phyloP scores from a whole-genome alignment of 352 stramenopile species.

The Globisporangium paroecandrum region DNA sequence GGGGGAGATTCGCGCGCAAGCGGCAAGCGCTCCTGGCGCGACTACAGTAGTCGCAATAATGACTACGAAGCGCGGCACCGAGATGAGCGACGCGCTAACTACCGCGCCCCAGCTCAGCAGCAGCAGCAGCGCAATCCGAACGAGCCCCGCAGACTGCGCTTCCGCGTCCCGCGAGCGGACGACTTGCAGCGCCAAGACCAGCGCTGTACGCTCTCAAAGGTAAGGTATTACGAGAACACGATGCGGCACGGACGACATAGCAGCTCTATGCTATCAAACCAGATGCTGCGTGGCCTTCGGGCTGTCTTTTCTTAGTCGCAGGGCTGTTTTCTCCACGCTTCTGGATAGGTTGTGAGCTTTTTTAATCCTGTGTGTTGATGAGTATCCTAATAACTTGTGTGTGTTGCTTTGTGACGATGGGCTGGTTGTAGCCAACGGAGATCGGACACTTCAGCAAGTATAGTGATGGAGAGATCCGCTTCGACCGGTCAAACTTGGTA shows the following conservation, averaged over 20 bases:
- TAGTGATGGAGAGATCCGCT: constrained; percentile 34
- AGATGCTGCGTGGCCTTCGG: not conserved
- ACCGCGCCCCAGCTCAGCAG: not conserved
- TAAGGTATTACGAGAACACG: constrained; percentile 14
- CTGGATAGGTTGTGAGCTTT: constrained; percentile 10
- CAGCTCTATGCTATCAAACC: not conserved
- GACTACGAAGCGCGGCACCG: constrained; percentile 1
- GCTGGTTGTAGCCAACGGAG: constrained; percentile 42
- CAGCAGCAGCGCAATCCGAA: not conserved
- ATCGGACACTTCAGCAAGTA: constrained; percentile 69
- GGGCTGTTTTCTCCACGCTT: not conserved
- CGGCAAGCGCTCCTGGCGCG: constrained; percentile 12
- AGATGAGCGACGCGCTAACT: not conserved
- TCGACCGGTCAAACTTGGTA: constrained; percentile 68
- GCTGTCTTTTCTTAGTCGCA: constrained; percentile 2
- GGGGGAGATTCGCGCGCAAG: not conserved
- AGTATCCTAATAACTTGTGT: not conserved
- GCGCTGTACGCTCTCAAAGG: constrained; percentile 19
- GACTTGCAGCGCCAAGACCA: constrained; percentile 26
- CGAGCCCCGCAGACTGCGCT: constrained; percentile 15
- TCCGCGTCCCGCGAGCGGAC: constrained; percentile 23
- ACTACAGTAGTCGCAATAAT: not conserved
- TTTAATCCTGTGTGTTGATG: not conserved
- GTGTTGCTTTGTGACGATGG: not conserved
- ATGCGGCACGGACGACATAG: not conserved